A percentile compares a stretch with the other conserved stretches of the same genome.
phyloP scores from a whole-genome alignment of 148 eudicot genomes.

The Chenopodium quinoa region DNA sequence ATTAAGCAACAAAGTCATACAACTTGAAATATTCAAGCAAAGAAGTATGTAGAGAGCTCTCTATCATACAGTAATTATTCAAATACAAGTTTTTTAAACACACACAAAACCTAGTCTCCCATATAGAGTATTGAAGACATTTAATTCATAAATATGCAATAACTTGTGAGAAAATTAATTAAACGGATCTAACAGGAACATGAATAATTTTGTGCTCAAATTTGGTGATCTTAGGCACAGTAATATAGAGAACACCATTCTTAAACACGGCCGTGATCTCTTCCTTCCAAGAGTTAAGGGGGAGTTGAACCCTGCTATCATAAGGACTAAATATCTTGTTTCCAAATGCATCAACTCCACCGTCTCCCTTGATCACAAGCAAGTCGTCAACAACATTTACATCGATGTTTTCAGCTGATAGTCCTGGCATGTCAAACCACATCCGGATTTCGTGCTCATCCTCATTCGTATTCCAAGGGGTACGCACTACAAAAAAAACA shows the following conservation, averaged over 20 bases:
- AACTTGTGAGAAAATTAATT: not conserved
- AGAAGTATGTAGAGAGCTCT: not conserved
- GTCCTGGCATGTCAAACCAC: constrained; percentile 22
- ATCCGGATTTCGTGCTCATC: constrained; percentile 3
- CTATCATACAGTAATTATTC: not conserved
- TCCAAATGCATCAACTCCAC: constrained; percentile 8
- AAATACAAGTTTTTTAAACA: too few species aligned
- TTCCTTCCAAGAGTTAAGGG: constrained; percentile 5
- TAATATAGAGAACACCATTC: constrained; percentile 18
- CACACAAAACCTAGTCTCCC: not conserved
- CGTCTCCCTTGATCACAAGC: constrained; percentile 10
- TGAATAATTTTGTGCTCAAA: constrained; percentile 9
- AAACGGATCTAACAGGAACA: constrained; percentile 10
- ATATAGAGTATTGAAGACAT: not conserved
- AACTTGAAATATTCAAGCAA: not conserved
- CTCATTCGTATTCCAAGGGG: constrained; percentile 2
- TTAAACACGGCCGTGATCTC: not conserved
- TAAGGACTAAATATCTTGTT: constrained; percentile 15
- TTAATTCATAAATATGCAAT: not conserved
- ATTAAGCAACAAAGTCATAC: not conserved
- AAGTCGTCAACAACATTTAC: not conserved
- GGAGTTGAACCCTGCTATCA: constrained; percentile 8
- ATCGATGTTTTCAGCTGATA: not conserved
- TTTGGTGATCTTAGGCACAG: constrained; percentile 14
- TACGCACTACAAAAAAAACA: not conserved